These are phyloP conservation scores for Deuterostichococcus epilithicus DNA, from an alignment of 139 green algal species.

Conservation along the genomic window DNA sequence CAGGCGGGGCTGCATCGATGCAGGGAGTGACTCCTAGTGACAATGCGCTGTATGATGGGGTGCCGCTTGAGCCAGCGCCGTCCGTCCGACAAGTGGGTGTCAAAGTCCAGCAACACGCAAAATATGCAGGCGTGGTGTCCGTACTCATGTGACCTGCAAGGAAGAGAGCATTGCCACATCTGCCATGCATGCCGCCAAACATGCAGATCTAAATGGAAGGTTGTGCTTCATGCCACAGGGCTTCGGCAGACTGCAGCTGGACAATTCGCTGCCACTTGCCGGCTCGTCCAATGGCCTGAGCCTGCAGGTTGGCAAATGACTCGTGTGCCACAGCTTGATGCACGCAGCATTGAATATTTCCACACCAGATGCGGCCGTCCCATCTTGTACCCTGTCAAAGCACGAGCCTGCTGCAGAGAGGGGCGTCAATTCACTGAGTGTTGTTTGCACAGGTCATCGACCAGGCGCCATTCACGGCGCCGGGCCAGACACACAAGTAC, in stretches of 20 bases:
- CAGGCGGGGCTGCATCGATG: slow-evolving; percentile 42
- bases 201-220: too few species aligned
- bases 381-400: slow-evolving; percentile 15
- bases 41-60: slow-evolving; percentile 20
- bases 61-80: slow-evolving; percentile 68
- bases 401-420: slow-evolving; percentile 5
- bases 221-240: slow-evolving; percentile 61
- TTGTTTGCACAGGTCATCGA: slow-evolving; percentile 35
- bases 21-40: slow-evolving; percentile 28
- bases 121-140: too few species aligned
- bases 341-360: slow-evolving; percentile 19
- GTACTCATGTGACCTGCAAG: too few species aligned
- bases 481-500: slow-evolving; percentile 43
- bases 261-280: slow-evolving; percentile 37
- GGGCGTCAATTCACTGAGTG: not conserved
- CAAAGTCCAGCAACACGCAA: too few species aligned
- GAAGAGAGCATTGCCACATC: too few species aligned
- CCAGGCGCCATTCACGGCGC: slow-evolving; percentile 13
- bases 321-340: not conserved
- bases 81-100: slow-evolving; percentile 6
- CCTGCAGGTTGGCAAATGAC: slow-evolving; percentile 17
- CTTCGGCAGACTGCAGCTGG: slow-evolving; percentile 62
- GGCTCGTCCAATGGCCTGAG: slow-evolving; percentile 13
- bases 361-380: too few species aligned
- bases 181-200: too few species aligned